phyloP scores from a whole-genome alignment of 176 grass and related monocot species.

The Pontederia paniculata region DNA sequence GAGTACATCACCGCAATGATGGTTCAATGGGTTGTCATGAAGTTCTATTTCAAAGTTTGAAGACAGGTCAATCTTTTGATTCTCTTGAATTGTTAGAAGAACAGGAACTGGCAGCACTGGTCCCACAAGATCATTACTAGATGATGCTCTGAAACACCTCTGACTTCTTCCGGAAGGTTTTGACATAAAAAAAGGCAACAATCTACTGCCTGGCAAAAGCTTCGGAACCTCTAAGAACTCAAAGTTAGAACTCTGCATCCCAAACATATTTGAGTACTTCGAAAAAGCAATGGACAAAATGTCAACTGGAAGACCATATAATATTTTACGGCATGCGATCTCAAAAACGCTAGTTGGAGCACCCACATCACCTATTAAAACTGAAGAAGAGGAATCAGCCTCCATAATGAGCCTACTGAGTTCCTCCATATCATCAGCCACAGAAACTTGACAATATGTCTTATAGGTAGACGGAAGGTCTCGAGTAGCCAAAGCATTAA shows the following conservation, averaged over 20 bases:
- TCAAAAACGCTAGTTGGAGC: constrained; percentile 65
- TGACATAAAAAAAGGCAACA: constrained; percentile 39
- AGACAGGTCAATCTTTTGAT: constrained; percentile 17
- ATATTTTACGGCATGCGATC: constrained; percentile 53
- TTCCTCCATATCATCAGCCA: constrained; percentile 38
- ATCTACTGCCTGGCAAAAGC: constrained; percentile 18
- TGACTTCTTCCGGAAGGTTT: constrained; percentile 54
- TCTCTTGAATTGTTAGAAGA: constrained; percentile 73
- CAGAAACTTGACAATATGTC: constrained; percentile 29
- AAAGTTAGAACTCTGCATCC: constrained; percentile 14
- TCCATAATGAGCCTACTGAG: constrained; percentile 35
- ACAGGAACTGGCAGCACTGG: constrained; percentile 66
- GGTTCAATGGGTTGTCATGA: constrained; percentile 26
- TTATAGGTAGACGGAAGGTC: constrained; percentile 14
- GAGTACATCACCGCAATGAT: constrained; percentile 46
- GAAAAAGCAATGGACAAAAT: constrained; percentile 44
- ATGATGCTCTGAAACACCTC: constrained; percentile 41
- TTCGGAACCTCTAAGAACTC: constrained; percentile 64
- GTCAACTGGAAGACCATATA: constrained; percentile 45
- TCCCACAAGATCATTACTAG: constrained; percentile 42
- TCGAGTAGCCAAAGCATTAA: constrained; percentile 35
- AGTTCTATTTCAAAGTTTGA: constrained; percentile 10
- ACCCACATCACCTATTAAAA: constrained; percentile 52
- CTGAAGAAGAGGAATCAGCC: constrained; percentile 26
- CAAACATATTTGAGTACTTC: constrained; percentile 54